phyloP scores from a whole-genome alignment of 2,329 filamentous ascomycete genomes.

The Gliomastix tumulicola region DNA sequence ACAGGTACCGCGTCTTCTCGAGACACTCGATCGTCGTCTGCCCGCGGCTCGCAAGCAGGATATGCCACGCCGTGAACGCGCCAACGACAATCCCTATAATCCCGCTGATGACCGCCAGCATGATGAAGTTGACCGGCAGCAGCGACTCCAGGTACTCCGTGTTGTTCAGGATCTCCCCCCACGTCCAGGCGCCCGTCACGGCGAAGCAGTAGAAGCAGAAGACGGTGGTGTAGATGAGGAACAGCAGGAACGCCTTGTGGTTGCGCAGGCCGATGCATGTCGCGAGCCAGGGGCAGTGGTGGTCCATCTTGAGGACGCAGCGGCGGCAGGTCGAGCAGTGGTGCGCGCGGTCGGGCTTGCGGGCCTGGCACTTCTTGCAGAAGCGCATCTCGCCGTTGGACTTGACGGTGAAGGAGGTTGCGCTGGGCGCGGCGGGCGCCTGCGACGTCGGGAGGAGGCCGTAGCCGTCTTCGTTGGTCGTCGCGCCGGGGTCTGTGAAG shows the following conservation, averaged over 20 bases:
- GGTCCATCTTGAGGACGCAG: constrained; percentile 98
- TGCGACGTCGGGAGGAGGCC: constrained; percentile 65
- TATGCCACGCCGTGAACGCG: constrained; percentile 88
- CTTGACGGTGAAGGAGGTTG: constrained; percentile 84
- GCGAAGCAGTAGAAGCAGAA: constrained; percentile 79
- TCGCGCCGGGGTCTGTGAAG: constrained; percentile 80
- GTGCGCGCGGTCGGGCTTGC: constrained; percentile 92
- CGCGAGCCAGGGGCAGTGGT: constrained; percentile 97
- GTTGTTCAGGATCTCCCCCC: constrained; percentile 69
- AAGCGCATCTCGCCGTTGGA: constrained; percentile 79
- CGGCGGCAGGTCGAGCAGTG: constrained; percentile 93
- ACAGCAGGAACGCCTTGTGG: constrained; percentile 92
- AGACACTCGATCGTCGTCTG: constrained; percentile 95
- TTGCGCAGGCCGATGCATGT: constrained; percentile 92
- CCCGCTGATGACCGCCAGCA: constrained; percentile 78
- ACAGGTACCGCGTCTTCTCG: constrained; percentile 91
- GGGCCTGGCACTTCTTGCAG: constrained; percentile 95
- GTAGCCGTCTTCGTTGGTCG: constrained; percentile 62
- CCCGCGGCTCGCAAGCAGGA: constrained; percentile 69
- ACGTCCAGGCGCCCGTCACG: constrained; percentile 77
- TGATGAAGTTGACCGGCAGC: constrained; percentile 84
- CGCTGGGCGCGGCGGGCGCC: constrained; percentile 51
- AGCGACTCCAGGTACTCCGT: constrained; percentile 66
- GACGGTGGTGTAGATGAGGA: constrained; percentile 79
- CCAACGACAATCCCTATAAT: constrained; percentile 87